Evolutionary conservation across 306 rosid genomes (phyloP).

Genomic region (Vigna reflexopilosa): DNA sequence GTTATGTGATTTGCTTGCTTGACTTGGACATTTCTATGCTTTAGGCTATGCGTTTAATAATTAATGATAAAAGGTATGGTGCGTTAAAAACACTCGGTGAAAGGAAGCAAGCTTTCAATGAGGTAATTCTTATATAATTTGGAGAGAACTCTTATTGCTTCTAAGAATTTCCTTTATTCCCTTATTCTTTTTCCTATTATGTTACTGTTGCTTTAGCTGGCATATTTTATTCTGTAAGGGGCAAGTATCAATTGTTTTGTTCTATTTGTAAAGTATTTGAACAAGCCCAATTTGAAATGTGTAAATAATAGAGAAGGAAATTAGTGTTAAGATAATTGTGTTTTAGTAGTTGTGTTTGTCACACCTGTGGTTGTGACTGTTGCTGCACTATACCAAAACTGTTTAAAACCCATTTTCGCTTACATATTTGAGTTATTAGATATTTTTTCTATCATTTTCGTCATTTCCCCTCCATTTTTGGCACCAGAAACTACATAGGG

Average conservation of each 20-base stretch:
- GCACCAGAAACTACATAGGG: neutral
- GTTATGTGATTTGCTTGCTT: conserved; percentile 43
- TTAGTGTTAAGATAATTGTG: neutral
- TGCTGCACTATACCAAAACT: neutral
- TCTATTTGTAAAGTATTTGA: neutral
- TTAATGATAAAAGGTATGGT: conserved; percentile 90
- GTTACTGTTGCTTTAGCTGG: conserved; percentile 11
- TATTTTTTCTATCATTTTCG: neutral
- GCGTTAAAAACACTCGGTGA: conserved; percentile 92
- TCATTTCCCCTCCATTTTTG: conserved; percentile 2
- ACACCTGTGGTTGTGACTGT: neutral
- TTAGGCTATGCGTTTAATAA: conserved; percentile 90
- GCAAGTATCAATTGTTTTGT: conserved; percentile 22
- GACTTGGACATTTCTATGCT: conserved; percentile 41
- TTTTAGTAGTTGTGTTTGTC: conserved; percentile 28
- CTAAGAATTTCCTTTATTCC: neutral
- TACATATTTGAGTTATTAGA: neutral
- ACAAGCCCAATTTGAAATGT: neutral
- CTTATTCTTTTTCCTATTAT: neutral
- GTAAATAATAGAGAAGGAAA: neutral
- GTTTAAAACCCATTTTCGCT: neutral
- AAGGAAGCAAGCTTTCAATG: conserved; percentile 92
- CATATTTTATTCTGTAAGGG: conserved; percentile 14
- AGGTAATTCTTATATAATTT: conserved; percentile 61
- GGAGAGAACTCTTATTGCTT: conserved; percentile 15